These are phyloP conservation scores for Phoenix roebelenii DNA, from an alignment of 176 grass and related monocot species.

Conservation along the genomic window DNA sequence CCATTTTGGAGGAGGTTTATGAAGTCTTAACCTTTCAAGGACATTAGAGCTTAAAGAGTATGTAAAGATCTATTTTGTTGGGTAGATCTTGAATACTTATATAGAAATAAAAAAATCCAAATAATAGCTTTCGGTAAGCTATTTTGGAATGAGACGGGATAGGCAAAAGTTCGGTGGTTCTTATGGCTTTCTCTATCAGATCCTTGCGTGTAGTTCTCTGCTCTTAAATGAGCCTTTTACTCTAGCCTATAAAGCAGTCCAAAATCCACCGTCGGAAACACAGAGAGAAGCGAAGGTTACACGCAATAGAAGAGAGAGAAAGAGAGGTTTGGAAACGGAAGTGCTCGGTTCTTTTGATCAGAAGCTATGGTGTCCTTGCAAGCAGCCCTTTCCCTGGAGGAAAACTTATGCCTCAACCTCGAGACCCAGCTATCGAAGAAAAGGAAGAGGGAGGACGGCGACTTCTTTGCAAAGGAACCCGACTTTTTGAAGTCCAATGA, in stretches of 20 bases:
- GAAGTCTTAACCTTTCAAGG: too few species aligned
- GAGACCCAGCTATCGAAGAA: background rate
- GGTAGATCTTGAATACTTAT: too few species aligned
- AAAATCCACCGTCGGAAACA: background rate
- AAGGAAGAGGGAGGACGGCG: background rate
- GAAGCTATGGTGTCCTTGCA: slow-evolving; percentile 9
- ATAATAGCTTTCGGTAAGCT: too few species aligned
- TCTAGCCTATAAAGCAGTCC: slow-evolving; percentile 8
- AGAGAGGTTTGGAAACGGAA: background rate
- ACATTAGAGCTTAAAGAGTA: too few species aligned
- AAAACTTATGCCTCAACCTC: background rate
- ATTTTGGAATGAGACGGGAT: too few species aligned
- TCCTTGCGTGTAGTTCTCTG: background rate
- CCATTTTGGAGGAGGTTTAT: too few species aligned
- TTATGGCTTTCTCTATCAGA: slow-evolving; percentile 1
- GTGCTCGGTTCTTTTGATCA: background rate
- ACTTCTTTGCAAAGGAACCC: too few species aligned
- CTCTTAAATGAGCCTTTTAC: background rate
- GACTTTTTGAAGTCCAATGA: slow-evolving; percentile 7
- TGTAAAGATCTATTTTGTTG: too few species aligned
- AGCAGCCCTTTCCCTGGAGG: background rate
- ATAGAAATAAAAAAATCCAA: too few species aligned
- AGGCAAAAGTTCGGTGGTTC: too few species aligned
- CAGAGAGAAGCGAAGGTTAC: background rate
- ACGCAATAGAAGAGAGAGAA: background rate